These are phyloP conservation scores for Nematodospora valgi DNA, from an alignment of 805 yeast genomes.

Conservation along the genomic window DNA sequence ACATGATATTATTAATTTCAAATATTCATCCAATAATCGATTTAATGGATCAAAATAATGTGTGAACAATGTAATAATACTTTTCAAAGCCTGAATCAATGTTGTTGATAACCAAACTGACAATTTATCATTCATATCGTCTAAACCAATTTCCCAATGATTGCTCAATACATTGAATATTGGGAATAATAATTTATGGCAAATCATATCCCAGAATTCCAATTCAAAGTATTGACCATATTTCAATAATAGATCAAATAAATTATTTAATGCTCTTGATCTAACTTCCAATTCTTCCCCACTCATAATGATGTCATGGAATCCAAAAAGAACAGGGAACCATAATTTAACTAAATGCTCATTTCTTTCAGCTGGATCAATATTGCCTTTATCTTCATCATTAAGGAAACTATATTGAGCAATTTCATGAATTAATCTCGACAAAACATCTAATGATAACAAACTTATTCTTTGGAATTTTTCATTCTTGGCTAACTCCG, in stretches of 20 bases:
- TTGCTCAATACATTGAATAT: constrained; percentile 77
- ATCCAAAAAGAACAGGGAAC: constrained; percentile 84
- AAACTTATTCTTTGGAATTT: constrained; percentile 77
- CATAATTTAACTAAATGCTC: constrained; percentile 56
- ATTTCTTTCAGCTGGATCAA: constrained; percentile 11
- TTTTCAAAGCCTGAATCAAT: constrained; percentile 88
- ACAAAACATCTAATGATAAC: constrained; percentile 74
- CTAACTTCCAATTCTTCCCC: constrained; percentile 95
- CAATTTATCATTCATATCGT: constrained; percentile 72
- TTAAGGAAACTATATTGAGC: constrained; percentile 40
- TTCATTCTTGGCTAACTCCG: constrained; percentile 80
- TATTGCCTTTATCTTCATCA: constrained; percentile 13
- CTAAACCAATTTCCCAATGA: constrained; percentile 58
- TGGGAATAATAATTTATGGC: constrained; percentile 80
- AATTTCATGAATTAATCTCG: constrained; percentile 55
- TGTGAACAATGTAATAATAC: constrained; percentile 77
- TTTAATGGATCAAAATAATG: constrained; percentile 78
- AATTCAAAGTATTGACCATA: constrained; percentile 75
- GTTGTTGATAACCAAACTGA: constrained; percentile 98
- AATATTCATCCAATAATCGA: constrained; percentile 71
- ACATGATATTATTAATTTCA: constrained; percentile 77
- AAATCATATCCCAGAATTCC: constrained; percentile 79
- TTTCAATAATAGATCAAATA: constrained; percentile 77
- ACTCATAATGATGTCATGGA: constrained; percentile 85
- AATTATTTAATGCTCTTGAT: constrained; percentile 75